Conservation (phyloP, 345 rosid genomes). For the Mallotus nudiflorus region DNA sequence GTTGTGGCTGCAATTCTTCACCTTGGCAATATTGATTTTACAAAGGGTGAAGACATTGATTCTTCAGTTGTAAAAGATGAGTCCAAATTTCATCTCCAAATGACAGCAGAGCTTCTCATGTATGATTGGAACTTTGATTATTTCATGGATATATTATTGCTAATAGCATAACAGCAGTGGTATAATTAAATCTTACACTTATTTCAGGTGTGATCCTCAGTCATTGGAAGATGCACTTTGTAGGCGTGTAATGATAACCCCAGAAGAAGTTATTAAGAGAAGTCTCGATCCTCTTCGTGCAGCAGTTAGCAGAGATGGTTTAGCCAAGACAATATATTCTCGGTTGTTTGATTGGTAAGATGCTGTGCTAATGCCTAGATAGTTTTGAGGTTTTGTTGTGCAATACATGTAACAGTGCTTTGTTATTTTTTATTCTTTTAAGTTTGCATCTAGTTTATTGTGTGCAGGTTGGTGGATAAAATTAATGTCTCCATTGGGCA, state of each 20-base stretch:
- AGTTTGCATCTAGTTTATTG: constrained; percentile 8
- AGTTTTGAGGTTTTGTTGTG: constrained; percentile 2
- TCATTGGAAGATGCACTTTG: constrained; percentile 76
- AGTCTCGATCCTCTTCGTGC: constrained; percentile 81
- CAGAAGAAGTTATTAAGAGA: constrained; percentile 77
- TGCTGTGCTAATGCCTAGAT: constrained; percentile 17
- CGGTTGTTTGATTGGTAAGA: constrained; percentile 80
- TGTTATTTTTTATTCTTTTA: neutral
- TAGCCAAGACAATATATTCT: constrained; percentile 90
- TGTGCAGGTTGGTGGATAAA: constrained; percentile 74
- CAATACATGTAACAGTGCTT: neutral
- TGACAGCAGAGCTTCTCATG: constrained; percentile 83
- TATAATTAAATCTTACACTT: constrained; percentile 15
- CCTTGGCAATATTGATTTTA: constrained; percentile 78
- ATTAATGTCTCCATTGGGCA: constrained; percentile 29
- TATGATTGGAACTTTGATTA: constrained; percentile 27
- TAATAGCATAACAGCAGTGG: constrained; percentile 11
- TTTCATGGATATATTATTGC: constrained; percentile 15
- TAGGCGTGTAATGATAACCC: constrained; percentile 77
- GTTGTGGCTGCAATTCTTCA: constrained; percentile 91
- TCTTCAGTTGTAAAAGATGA: constrained; percentile 64
- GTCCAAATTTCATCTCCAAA: constrained; percentile 71
- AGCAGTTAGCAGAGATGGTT: constrained; percentile 78
- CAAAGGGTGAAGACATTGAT: constrained; percentile 62
- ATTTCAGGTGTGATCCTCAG: constrained; percentile 66